These are phyloP conservation scores for Aschersonia sp. DNA, from an alignment of 2,329 filamentous ascomycete genomes.

Conservation along the genomic window DNA sequence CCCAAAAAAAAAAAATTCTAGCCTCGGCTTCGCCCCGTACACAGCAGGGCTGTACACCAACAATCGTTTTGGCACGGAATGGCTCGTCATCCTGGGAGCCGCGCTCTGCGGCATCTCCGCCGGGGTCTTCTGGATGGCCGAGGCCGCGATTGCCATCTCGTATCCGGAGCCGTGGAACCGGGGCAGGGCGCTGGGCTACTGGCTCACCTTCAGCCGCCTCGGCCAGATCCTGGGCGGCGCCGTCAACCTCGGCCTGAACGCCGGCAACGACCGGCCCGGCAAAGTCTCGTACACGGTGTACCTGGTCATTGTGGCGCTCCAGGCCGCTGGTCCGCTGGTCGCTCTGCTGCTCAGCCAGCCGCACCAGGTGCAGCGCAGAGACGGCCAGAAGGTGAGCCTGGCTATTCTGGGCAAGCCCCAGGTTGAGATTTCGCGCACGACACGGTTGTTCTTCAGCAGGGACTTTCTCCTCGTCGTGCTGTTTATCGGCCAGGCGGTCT, in stretches of 20 bases:
- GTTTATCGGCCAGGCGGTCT: constrained; percentile 39
- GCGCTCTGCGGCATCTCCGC: constrained; percentile 56
- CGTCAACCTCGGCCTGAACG: constrained; percentile 55
- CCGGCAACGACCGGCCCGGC: constrained; percentile 38
- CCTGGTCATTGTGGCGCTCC: constrained; percentile 55
- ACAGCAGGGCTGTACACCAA: constrained; percentile 59
- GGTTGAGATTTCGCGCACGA: background rate
- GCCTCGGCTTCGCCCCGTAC: constrained; percentile 53
- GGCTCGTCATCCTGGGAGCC: constrained; percentile 54
- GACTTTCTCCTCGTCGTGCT: constrained; percentile 42
- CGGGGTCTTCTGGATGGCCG: constrained; percentile 62
- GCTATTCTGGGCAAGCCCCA: constrained; percentile 34
- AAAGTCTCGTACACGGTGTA: constrained; percentile 57
- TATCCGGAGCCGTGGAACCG: constrained; percentile 59
- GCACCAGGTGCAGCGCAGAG: constrained; percentile 45
- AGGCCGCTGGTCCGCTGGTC: constrained; percentile 49
- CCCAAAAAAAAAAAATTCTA: background rate
- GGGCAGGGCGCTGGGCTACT: constrained; percentile 51
- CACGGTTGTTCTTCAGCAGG: background rate
- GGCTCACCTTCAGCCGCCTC: constrained; percentile 43
- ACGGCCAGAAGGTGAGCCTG: constrained; percentile 47
- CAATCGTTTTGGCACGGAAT: constrained; percentile 53
- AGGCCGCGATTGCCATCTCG: constrained; percentile 57
- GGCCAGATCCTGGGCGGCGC: constrained; percentile 60
- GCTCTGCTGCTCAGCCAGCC: constrained; percentile 49